Evolutionary conservation across 768 basidiomycete genomes (phyloP).

Genomic region (Russula foetens): DNA sequence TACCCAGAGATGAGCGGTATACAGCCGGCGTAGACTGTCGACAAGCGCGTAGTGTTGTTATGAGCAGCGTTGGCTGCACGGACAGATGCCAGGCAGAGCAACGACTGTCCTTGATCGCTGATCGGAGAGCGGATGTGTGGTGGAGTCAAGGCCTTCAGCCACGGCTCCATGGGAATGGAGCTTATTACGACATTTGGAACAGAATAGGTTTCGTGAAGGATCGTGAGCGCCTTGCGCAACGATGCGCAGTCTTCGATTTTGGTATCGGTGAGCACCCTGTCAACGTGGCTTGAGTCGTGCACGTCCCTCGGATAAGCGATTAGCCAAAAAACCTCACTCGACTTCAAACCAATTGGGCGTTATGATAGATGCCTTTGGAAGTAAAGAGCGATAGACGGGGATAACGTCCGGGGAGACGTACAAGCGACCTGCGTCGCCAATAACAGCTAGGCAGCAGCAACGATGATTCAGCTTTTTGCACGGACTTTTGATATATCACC

Average conservation of each 20-base stretch:
- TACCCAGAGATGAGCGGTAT: constrained; percentile 83
- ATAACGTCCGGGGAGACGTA: constrained; percentile 87
- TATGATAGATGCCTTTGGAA: constrained; percentile 84
- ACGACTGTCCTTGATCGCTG: constrained; percentile 32
- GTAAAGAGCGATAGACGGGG: constrained; percentile 73
- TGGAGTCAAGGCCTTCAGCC: constrained; percentile 53
- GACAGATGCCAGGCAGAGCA: constrained; percentile 79
- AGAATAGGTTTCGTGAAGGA: constrained; percentile 65
- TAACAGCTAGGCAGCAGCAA: constrained; percentile 56
- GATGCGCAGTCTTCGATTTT: constrained; percentile 59
- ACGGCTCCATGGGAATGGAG: constrained; percentile 65
- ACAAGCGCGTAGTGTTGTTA: constrained; percentile 18
- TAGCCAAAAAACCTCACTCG: constrained; percentile 57
- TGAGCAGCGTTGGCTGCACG: constrained; percentile 20
- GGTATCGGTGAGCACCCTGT: constrained; percentile 68
- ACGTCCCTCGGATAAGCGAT: background rate
- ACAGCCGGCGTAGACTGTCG: constrained; percentile 55
- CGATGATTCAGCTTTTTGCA: background rate
- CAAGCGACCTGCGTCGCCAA: constrained; percentile 84
- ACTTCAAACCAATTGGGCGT: constrained; percentile 99
- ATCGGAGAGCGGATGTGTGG: constrained; percentile 30
- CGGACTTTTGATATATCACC: constrained; percentile 27
- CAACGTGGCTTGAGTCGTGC: background rate
- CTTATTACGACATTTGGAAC: constrained; percentile 89
- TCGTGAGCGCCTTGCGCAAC: constrained; percentile 56